These are phyloP conservation scores for Rhizophora mangle DNA, from an alignment of 345 rosid genomes.

Conservation along the genomic window DNA sequence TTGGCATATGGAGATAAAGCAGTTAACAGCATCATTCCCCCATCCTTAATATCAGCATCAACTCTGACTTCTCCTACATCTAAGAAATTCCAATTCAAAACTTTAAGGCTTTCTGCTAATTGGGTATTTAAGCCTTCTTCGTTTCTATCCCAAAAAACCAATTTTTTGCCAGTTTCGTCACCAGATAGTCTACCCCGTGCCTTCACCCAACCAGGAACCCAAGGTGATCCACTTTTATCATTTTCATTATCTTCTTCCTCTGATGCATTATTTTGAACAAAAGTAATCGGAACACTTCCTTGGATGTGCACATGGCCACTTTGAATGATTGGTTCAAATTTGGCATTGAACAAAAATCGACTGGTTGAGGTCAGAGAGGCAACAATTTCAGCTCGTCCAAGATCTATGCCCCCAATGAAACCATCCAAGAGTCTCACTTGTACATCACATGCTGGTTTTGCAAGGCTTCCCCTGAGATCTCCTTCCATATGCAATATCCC, in stretches of 20 bases:
- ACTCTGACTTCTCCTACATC: conserved; percentile 94
- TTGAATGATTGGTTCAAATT: conserved; percentile 80
- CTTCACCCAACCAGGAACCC: conserved; percentile 73
- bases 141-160: conserved; percentile 56
- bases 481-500: conserved; percentile 99
- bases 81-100: conserved; percentile 80
- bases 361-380: conserved; percentile 86
- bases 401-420: conserved; percentile 89
- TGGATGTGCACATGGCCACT: conserved; percentile 96
- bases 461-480: conserved; percentile 91
- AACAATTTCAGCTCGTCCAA: conserved; percentile 94
- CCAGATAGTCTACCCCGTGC: conserved; percentile 53
- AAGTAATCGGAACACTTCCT: conserved; percentile 88
- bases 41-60: conserved; percentile 96
- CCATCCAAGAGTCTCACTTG: conserved; percentile 95
- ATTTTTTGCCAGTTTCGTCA: conserved; percentile 54
- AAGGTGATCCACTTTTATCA: conserved; percentile 48
- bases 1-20: conserved; percentile 85
- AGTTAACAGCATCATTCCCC: conserved; percentile 93
- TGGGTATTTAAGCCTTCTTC: conserved; percentile 91
- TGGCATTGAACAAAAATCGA: conserved; percentile 92
- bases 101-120: conserved; percentile 84
- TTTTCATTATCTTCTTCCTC: conserved; percentile 66
- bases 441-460: conserved; percentile 96
- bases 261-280: conserved; percentile 49